Conservation (phyloP, 495 filamentous ascomycete genomes). For the Pyronema omphalodes region DNA sequence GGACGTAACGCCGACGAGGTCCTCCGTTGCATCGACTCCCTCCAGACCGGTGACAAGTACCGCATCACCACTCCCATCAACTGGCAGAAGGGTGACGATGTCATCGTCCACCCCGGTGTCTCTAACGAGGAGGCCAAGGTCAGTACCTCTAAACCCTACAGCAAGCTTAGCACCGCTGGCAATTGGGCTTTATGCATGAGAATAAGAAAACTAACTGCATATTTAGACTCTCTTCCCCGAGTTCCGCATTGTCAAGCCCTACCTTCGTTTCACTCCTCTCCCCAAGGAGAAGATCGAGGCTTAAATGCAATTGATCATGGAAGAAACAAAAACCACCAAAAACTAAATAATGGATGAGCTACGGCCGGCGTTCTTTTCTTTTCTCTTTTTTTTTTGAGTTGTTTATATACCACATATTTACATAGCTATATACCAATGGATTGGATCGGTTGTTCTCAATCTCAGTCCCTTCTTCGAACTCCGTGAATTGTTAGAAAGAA, state of each 20-base stretch:
- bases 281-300: constrained; percentile 36
- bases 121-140: constrained; percentile 66
- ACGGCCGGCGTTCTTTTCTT: no score
- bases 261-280: constrained; percentile 52
- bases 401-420: no score
- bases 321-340: no score
- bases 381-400: no score
- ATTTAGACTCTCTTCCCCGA: constrained; percentile 66
- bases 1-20: constrained; percentile 95
- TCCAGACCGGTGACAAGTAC: constrained; percentile 95
- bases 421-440: no score
- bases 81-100: constrained; percentile 71
- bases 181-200: background rate
- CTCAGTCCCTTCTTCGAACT: no score
- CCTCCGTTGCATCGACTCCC: constrained; percentile 82
- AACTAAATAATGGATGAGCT: no score
- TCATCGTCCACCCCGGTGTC: constrained; percentile 82
- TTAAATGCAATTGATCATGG: no score
- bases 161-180: background rate
- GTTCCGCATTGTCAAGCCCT: constrained; percentile 87
- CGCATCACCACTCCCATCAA: constrained; percentile 81
- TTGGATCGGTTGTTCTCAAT: no score
- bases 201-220: background rate
- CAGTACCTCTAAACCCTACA: background rate
- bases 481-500: no score